Base-by-base conservation (phyloP, 768 basidiomycete species). In the Grammothele lineata region DNA sequence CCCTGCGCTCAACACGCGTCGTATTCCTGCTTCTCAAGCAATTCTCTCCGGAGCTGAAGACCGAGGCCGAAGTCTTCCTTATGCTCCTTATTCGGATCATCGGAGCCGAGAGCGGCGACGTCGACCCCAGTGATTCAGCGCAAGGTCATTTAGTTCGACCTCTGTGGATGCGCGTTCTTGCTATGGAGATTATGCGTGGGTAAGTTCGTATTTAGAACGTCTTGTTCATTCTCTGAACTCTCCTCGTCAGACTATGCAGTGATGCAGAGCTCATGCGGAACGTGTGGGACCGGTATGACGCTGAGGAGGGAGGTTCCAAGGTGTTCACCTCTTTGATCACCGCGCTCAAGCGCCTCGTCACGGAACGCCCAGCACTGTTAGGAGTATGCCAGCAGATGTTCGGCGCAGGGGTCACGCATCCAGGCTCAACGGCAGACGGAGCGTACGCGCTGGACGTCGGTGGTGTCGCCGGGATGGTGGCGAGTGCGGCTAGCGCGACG, bases 181-280 rank as follows among this genome's bases (percentile, higher is more conserved):
- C 91, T 1, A 83, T 95, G 82, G 94, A 98, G 62, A 86, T 93
- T 37, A 82, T 95, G 70, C 73, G 93, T 63, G 94, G 92, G 84
- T 87, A 57, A 30, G 66, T 53, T 30, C 7, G 9, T 23, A 32
- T 40, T 6, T 32, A 12, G 10, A 21, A 11, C 17, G 7, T 11
- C 22, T 7, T 12, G 17, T 34, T 18, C 22, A 11, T n/a, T 37
- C 4, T 23, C 43, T 43, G 34, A 25, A 17, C 36, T 14, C 8
- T 41, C 9, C 45, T 14, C 24, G 24, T 34, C 55, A 87, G 85
- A 7, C 61, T 93, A 24, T 93, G 89, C 60, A 84, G 77, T 48
- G 90, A 92, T 50, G 81, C 83, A 0, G 85, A 87, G 48, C 74
- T 91, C 7, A 80, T 90, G 68, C 77, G 86, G 25, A 80, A 76